Evolutionary conservation across 768 basidiomycete species (phyloP), one percentile per base, ranked within the genome.

Genomic region (Xerocomus brunneocitrinus): DNA sequence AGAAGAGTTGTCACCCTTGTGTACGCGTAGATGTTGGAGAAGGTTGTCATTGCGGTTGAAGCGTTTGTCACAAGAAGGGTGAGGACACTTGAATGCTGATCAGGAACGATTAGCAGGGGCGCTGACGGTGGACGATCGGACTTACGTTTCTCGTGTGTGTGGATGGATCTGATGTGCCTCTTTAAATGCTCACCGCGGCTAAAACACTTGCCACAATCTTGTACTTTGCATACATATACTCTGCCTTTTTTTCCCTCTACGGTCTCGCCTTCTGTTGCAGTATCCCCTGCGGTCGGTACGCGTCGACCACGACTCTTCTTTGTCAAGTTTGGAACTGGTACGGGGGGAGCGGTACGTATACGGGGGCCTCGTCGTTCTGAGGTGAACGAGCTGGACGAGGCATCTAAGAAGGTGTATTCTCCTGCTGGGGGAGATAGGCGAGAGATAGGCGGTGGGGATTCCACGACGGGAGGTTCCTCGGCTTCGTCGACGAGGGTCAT

Each of bases 21-120:
- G 87, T 16, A 89, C 84, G 61, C 84, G 83, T 66, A 85, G 71
- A 61, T 91, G 89, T 68, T 91, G 89, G 44, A 86, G 76, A 32
- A 91, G 79, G 67, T 91, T 91, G 64, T 91, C 89, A 58, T 85
- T 85, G 56, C 89, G 77, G 54, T 87, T 88, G 66, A 91, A 91
- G 59, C 74, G 76, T 65, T 88, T 88, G 65, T 79, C 80, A 70
- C 89, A 91, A 30, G 73, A 65, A 4, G 81, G 76, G 62, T 79
- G 79, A 27, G 84, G 78, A 69, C 89, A 91, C 61, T 82, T 77
- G 73, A 84, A 87, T 8, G 89, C 89, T 91, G 55, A 66, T 68
- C 64, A 57, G 60, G 50, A 40, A 65, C 54, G 54, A 64, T 66
- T 46, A 66, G 55, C 39, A 49, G 54, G 57, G 53, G 56, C 25